A percentile compares a stretch with the other conserved stretches of the same genome.
These are phyloP conservation scores for Magnolia sinica DNA, from an alignment of 164 flowering plant species.

Conservation along the genomic window DNA sequence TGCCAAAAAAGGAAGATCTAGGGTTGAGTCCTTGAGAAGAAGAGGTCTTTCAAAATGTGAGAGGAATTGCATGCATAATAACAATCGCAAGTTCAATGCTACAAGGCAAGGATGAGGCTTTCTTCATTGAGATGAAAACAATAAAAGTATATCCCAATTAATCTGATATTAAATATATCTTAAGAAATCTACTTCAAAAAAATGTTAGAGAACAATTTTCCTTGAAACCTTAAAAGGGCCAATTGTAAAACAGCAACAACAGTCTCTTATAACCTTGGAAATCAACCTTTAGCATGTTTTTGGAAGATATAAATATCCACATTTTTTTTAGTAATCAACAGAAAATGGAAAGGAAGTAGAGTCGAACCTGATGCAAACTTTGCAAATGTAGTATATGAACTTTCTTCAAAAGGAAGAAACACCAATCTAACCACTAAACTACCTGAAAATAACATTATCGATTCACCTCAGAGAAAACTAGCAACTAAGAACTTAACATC, in stretches of 20 bases:
- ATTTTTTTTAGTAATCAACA: neutral
- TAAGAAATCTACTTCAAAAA: neutral
- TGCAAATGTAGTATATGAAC: conserved; percentile 92
- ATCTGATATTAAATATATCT: neutral
- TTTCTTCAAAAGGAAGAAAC: conserved; percentile 97
- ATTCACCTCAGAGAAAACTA: neutral
- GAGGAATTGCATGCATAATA: neutral
- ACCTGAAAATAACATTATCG: conserved; percentile 41
- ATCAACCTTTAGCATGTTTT: too few relatives aligned
- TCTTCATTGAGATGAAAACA: neutral
- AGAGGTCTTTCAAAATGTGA: neutral
- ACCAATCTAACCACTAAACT: conserved; percentile 94
- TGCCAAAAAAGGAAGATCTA: conserved; percentile 24
- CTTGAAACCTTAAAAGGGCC: too few relatives aligned
- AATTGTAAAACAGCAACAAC: too few relatives aligned
- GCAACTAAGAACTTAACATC: neutral
- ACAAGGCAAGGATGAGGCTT: neutral
- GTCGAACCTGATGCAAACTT: conserved; percentile 83
- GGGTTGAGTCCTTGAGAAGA: conserved; percentile 4
- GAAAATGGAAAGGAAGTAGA: conserved; percentile 18
- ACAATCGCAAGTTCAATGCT: neutral
- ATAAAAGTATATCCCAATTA: neutral
- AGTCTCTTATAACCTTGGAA: too few relatives aligned
- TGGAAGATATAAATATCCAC: too few relatives aligned
- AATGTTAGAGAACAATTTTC: neutral